Evolutionary conservation across 257 asterid genomes (phyloP), one percentile per base, ranked within the genome.

Genomic region (Handroanthus guayacan): DNA sequence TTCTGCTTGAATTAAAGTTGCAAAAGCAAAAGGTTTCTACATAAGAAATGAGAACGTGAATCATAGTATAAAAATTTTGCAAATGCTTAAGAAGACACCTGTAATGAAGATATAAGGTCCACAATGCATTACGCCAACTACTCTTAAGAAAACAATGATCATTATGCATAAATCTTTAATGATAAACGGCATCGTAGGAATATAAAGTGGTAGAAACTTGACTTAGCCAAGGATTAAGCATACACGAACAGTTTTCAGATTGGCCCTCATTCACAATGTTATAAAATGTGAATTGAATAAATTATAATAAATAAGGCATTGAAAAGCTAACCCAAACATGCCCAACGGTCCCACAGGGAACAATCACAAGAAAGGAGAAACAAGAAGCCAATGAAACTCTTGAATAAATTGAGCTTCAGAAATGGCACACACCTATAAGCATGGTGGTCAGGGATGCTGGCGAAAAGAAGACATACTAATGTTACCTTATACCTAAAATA

Each of bases 361-460:
- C 48, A 52, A 45, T 20, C 57, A 78, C 17, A 10, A 62, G 54
- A 69, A 72, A 43, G 54, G 47, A 18, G 34, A 69, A 69, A 69
- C 13, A 64, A 64, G 48, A 47, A 64, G 67, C 67, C 9, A 34
- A 5, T 9, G 9, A 10, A 45, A 44, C 56, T 34, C 14, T 7
- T 52, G 36, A 78, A 25, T 14, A 71, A 55, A 18, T 16, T 38
- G 48, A 56, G 55, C 17, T 76, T 38, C 62, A 64, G 67, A 75
- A 74, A 69, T 61, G 75, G 31, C 67, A 51, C 41, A 52, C 67
- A 67, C 67, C 78, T 16, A 62, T 77, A 57, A 72, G 65, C 67
- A 74, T 31, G 56, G 78, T 51, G 36, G 71, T 50, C 67, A 79
- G 56, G 72, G 43, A 58, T 68, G 9, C 18, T 34, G 54, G 51